Evolutionary conservation across 192 early-diverging fungal species (phyloP).

Genomic region (Backusella tuberculispora): DNA sequence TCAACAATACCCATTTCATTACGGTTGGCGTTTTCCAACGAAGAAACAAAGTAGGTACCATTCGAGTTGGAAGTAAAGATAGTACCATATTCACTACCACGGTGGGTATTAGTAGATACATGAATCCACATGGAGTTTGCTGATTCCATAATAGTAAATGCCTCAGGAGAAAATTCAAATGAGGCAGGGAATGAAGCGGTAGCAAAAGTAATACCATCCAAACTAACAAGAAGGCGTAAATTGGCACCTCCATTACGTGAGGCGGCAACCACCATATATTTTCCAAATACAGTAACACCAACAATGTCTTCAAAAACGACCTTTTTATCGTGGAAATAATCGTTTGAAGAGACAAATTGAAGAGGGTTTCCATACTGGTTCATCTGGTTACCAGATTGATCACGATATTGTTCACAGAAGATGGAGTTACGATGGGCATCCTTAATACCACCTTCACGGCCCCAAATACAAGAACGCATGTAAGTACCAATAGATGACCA

Average conservation of each 20-base stretch:
- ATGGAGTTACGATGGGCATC: slow-evolving; percentile 58
- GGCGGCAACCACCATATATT: slow-evolving; percentile 80
- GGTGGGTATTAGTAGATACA: slow-evolving; percentile 59
- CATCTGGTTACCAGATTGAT: slow-evolving; percentile 62
- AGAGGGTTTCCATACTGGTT: slow-evolving; percentile 53
- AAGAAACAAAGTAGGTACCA: slow-evolving; percentile 78
- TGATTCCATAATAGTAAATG: slow-evolving; percentile 77
- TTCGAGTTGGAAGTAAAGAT: slow-evolving; percentile 93
- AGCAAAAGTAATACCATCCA: slow-evolving; percentile 71
- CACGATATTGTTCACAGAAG: slow-evolving; percentile 74
- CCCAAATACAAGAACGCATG: slow-evolving; percentile 75
- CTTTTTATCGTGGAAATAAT: slow-evolving; percentile 56
- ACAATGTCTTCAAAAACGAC: slow-evolving; percentile 71
- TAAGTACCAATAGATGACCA: slow-evolving; percentile 73
- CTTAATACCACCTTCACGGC: slow-evolving; percentile 60
- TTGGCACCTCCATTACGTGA: slow-evolving; percentile 45
- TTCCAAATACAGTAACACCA: slow-evolving; percentile 78
- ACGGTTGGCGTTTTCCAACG: slow-evolving; percentile 77
- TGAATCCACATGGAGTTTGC: slow-evolving; percentile 66
- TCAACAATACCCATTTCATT: slow-evolving; percentile 80
- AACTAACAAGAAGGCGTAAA: slow-evolving; percentile 67
- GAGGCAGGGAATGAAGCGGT: slow-evolving; percentile 81
- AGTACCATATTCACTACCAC: slow-evolving; percentile 73
- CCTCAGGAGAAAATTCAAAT: slow-evolving; percentile 58
- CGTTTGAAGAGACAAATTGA: slow-evolving; percentile 66